Base-by-base conservation (phyloP, 345 rosid genomes). In the Rhodamnia argentea region DNA sequence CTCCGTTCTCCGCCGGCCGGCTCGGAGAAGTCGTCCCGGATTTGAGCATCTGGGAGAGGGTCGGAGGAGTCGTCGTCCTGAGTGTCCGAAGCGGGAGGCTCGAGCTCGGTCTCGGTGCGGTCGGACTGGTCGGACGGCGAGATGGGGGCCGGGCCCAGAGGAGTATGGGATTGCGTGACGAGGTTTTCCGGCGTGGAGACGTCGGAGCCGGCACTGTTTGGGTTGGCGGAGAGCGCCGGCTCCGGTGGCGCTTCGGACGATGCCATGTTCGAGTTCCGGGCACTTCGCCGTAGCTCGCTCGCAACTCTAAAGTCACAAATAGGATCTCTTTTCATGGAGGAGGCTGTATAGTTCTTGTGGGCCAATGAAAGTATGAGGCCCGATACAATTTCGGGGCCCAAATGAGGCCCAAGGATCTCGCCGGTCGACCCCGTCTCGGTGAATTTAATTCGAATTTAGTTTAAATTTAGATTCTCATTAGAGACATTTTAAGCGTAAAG, bases 1-100 rank as follows among this genome's bases (percentile, higher is more conserved):
- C 92, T 29, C 89, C 89, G 83, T 53, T 88, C 92, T 82, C 92
- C 96, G 56, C 92, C 90, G 15, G 91, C 64, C 13, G 94, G 90
- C 44, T 94, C 98, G 85, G 97, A 94, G 20, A 96, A 96, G 42
- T 95, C 98, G 74, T 95, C 98, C 64, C 89, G 91, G 15, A 95
- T 92, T 87, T 93, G 97, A 26, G 94, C 91, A 85, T 91, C 88
- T 52, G 93, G 93, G 52, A 92, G 92, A 27, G 89, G 89, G 5
- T 92, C 96, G 75, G 90, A 86, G 62, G 88, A 85, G 47, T 62
- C 82, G 90, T 83, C 75, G 90, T 83, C 75, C 42, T 82, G 90
- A 59, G 90, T 74, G 90, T 84, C 64, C 86, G 94, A 32, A 89
- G 88, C 50, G 87, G 86, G 26, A 88, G 91, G 70, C 86, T 90